These are phyloP conservation scores for Candida rishiriensis DNA, from an alignment of 805 yeast genomes.

Conservation along the genomic window DNA sequence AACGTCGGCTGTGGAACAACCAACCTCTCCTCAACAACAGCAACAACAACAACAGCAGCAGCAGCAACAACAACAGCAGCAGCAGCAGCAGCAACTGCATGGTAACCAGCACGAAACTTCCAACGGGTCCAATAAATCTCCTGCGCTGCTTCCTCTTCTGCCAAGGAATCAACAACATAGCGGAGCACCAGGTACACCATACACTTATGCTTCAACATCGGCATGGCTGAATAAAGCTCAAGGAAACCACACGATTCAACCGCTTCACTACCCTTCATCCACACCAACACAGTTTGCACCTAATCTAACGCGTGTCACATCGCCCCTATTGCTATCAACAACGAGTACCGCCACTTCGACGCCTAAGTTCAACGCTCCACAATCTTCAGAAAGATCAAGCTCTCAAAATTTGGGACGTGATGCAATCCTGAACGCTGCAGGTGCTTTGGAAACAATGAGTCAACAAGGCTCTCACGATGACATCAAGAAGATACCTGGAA, in stretches of 20 bases:
- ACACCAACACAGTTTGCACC: constrained; percentile 71
- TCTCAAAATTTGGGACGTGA: constrained; percentile 28
- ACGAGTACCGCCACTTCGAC: constrained; percentile 31
- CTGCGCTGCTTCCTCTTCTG: constrained; percentile 36
- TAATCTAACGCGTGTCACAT: constrained; percentile 56
- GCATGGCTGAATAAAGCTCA: constrained; percentile 27
- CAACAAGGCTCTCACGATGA: constrained; percentile 25
- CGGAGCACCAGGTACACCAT: constrained; percentile 25
- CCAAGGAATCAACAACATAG: constrained; percentile 31
- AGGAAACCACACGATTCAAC: constrained; percentile 37
- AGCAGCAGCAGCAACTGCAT: neutral
- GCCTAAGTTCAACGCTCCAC: constrained; percentile 34
- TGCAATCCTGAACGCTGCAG: constrained; percentile 35
- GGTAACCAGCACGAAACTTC: neutral
- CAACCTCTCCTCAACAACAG: neutral
- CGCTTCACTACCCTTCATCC: constrained; percentile 60
- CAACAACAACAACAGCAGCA: constrained; percentile 1
- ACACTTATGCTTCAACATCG: constrained; percentile 24
- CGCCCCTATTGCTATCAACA: constrained; percentile 56
- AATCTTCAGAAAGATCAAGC: constrained; percentile 31
- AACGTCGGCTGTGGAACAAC: constrained; percentile 4
- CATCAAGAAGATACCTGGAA: constrained; percentile 27
- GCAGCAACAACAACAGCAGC: constrained; percentile 10
- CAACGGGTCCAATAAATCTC: constrained; percentile 23
- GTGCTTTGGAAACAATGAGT: constrained; percentile 37